Evolutionary conservation across 805 yeast species (phyloP), one percentile per base, ranked within the genome.

Genomic region (Metahyphopichia silvanorum): DNA sequence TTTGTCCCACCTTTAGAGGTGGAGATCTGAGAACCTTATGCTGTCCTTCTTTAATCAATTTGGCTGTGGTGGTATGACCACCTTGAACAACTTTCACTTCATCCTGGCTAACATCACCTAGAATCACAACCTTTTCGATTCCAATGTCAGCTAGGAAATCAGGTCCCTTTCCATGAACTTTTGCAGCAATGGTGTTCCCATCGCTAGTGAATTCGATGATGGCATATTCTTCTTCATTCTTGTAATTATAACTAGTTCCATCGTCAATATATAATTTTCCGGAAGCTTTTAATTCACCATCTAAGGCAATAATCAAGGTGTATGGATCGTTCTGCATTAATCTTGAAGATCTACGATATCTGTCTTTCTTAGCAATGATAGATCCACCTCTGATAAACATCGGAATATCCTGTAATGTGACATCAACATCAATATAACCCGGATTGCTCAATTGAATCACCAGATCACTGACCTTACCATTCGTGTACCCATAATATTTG

Each of bases 311-410:
- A 2, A 81, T 68, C 22, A 89, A 47, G 0, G 94, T 83, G 53
- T 79, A 86, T 4, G 97, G 96, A 53, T 89, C 98, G 41, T 70
- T 60, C 16, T 53, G 63, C 91, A 84, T 86, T 40, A 85, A 61
- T 50, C 71, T 77, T 3, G 94, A 61, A 0, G 95, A 84, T 42
- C 98, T 74, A 53, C 98, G 77, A 43, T 78, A 74, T 42, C 95
- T 74, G 31, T 79, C 84, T 40, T 81, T 82, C 22, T 77, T 71
- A 11, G 82, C 65, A 16, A 83, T 52, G 10, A 91, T 74, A 21
- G 79, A 71, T 0, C 98, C 98, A n/a, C 95, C 93, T 48, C 79
- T 77, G 12, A 83, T 57, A 19, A 74, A 73, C 27, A 85, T 68
- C 0, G 98, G 97, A 12, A 86, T 75, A 31, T 76, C 77, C 4